Percentiles rank a stretch among this genome's conserved stretches.
phyloP scores from a whole-genome alignment of 2,329 filamentous ascomycete species.

The Teratosphaeria epicoccoides region DNA sequence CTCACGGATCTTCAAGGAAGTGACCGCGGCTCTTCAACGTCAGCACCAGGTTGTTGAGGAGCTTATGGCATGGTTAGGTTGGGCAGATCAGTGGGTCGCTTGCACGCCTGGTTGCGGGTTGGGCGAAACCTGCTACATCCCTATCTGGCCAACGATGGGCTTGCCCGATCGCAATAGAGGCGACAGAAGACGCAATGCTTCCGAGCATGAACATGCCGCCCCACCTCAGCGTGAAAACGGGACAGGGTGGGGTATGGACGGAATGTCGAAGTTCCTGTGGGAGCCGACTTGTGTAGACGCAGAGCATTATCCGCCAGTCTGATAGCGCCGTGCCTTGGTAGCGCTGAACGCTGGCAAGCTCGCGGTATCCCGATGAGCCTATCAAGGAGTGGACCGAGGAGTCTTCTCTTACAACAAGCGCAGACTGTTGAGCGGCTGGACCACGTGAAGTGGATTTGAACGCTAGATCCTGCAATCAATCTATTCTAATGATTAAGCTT shows the following conservation, averaged over 20 bases:
- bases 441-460: too few species aligned
- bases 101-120: constrained; percentile 33
- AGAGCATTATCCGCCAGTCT: constrained; percentile 3
- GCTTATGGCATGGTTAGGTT: constrained; percentile 42
- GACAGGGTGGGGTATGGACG: background rate
- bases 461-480: too few species aligned
- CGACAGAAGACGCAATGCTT: background rate
- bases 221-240: background rate
- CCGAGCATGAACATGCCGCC: background rate
- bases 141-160: constrained; percentile 37
- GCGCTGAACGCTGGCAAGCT: background rate
- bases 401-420: too few species aligned
- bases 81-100: constrained; percentile 37
- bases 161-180: background rate
- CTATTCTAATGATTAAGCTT: too few species aligned
- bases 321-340: background rate
- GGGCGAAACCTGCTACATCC: constrained; percentile 40
- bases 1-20: background rate
- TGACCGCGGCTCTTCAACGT: background rate
- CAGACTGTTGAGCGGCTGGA: too few species aligned
- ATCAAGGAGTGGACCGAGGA: too few species aligned
- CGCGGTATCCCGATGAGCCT: too few species aligned
- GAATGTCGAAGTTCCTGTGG: constrained; percentile 8
- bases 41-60: constrained; percentile 31
- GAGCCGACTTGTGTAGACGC: constrained; percentile 11